Base-by-base conservation (phyloP, 2,329 filamentous ascomycete species). In the Venturia carpophila region DNA sequence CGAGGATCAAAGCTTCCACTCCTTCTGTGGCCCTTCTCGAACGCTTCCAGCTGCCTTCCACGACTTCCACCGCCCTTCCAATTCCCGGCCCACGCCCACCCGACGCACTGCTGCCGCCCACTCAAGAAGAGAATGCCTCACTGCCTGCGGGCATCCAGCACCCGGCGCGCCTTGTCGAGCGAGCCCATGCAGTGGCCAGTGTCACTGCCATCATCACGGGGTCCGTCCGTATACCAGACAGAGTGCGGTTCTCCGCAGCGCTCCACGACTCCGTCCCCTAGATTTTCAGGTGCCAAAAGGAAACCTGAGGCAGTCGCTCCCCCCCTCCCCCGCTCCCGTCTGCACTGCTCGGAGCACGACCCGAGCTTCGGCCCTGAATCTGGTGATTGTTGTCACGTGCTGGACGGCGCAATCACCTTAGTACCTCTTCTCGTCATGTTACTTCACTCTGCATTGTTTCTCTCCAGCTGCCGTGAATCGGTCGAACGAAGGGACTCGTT, bases 301-400 rank as follows among this genome's bases (percentile, higher is more conserved):
- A n/a, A n/a, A n/a, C n/a, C n/a, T n/a, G n/a, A 41, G 2, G 39
- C 39, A 41, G 39, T 41, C 39, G 4, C 39, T 41, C 39, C 30
- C 30, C 30, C 3, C 39, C 30, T 6, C 30, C 3, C 39, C 9
- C 39, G 39, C 39, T 58, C 30, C 52, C 52, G 52, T 37, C 27
- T 15, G 21, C 52, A 37, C 52, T n/a, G 52, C 3, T 58, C 52
- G 17, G 27, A 19, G 2, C 3, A 5, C 15, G 37, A 27, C 5
- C 52, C 52, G 17, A 58, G 52, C 60, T 43, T 43, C 58, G 42
- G 42, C 37, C 42, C 58, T 45, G 37, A 13, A 61, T 61, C 58
- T 61, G 58, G 3, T 24, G 13, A 30, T 21, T 7, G 15, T 62
- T 19, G 39, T 62, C 19, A 41, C 37, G 37, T n/a, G 27, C 30